Base-by-base conservation (phyloP, 2,329 filamentous ascomycete genomes). In the Tolypocladium tundrense region DNA sequence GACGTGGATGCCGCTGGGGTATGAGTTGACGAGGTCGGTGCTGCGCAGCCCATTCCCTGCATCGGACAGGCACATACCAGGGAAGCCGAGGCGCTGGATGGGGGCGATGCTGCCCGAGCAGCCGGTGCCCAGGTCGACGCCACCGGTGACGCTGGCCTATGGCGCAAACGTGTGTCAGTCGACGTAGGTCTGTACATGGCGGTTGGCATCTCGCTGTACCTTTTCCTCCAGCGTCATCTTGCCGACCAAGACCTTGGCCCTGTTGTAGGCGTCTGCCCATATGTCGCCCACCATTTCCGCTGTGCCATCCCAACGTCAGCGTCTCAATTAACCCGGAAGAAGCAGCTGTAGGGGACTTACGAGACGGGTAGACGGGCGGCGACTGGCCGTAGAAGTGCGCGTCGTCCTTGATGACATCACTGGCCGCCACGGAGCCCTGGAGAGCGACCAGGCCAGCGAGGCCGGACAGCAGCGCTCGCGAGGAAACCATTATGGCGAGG, bases 151-250 rank as follows among this genome's bases (percentile, higher is more conserved):
- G 65, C 85, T 87, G 67, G 92, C 85, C 76, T 78, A 31, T 11
- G 4, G 14, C n/a, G 51, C 11, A 40, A 39, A 41, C 27, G 45
- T 11, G 21, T 40, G 53, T 37, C 2, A 51, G 48, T 51, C n/a
- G 8, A 51, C 19, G 27, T 13, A 37, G 13, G 57, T 41, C 50
- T 37, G 42, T 14, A 11, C 16, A 21, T 37, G 13, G 27, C 13
- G n/a, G 9, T 33, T 16, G 37, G 9, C 9, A 24, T 35, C 52
- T 31, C 58, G 27, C 56, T 63, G 31, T 63, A 77, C 84, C 73
- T 93, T 94, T 70, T 95, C 90, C 21, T 85, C 77, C 53, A 92
- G 73, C 1, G 88, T 92, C 75, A 94, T 79, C 65, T 87, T 79
- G 16, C 78, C 79, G 14, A 95, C 88, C 63, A 94, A 84, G 1